These are phyloP conservation scores for Yarrowia yakushimensis DNA, from an alignment of 805 yeast genomes.

Conservation along the genomic window DNA sequence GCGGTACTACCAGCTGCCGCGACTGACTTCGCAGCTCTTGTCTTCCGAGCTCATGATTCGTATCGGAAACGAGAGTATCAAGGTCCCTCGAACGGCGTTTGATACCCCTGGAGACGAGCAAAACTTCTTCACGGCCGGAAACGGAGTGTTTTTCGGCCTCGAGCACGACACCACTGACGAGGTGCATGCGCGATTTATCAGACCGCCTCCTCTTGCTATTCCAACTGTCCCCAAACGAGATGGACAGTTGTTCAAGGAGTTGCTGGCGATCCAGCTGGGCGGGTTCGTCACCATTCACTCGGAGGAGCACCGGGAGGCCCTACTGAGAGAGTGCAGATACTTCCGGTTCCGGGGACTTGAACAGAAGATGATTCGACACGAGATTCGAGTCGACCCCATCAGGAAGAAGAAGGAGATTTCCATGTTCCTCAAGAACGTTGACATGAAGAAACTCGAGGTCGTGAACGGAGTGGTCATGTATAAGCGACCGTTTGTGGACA, in stretches of 20 bases:
- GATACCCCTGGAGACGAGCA: slow-evolving; percentile 65
- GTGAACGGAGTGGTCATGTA: slow-evolving; percentile 37
- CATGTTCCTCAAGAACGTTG: slow-evolving; percentile 48
- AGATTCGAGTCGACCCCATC: slow-evolving; percentile 52
- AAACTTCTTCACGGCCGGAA: slow-evolving; percentile 68
- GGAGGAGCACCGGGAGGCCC: slow-evolving; percentile 53
- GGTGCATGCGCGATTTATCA: slow-evolving; percentile 43
- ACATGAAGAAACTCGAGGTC: slow-evolving; percentile 26
- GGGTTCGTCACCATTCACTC: slow-evolving; percentile 46
- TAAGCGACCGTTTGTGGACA: slow-evolving; percentile 49
- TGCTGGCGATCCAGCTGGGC: slow-evolving; percentile 57
- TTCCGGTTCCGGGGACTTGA: slow-evolving; percentile 73
- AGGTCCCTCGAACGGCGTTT: slow-evolving; percentile 55
- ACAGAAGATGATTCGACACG: slow-evolving; percentile 59
- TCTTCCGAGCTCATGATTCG: slow-evolving; percentile 54
- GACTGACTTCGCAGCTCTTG: slow-evolving; percentile 48
- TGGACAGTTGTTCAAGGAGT: slow-evolving; percentile 50
- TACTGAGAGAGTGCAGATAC: slow-evolving; percentile 69
- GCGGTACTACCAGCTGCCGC: slow-evolving; percentile 61
- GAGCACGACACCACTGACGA: slow-evolving; percentile 42
- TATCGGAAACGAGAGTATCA: slow-evolving; percentile 60
- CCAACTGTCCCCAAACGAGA: slow-evolving; percentile 51
- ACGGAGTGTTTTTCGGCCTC: slow-evolving; percentile 50
- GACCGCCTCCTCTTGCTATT: slow-evolving; percentile 79
- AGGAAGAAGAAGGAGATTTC: slow-evolving; percentile 54